Percentiles rank a stretch among this genome's conserved stretches.
phyloP scores from a whole-genome alignment of 805 yeast species.

The Candida caryicola region DNA sequence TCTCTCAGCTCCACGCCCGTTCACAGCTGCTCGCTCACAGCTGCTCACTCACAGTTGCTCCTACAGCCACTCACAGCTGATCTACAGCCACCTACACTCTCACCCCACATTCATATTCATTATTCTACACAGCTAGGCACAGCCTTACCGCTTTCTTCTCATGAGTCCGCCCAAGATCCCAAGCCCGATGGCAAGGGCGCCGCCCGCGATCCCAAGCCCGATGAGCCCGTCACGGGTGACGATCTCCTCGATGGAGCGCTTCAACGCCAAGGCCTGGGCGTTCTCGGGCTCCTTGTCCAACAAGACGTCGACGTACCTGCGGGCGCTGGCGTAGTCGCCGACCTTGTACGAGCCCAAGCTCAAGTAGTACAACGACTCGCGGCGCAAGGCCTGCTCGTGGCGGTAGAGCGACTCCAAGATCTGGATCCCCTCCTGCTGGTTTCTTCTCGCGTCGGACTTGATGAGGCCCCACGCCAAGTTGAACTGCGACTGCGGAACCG shows the following conservation, averaged over 20 bases:
- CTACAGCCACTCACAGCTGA: too few species aligned
- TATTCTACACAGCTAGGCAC: too few species aligned
- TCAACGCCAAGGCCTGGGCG: conserved; percentile 68
- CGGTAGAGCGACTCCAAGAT: conserved; percentile 68
- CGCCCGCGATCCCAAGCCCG: conserved; percentile 85
- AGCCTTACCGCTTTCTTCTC: conserved; percentile 29
- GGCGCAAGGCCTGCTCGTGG: conserved; percentile 75
- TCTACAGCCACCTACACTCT: too few species aligned
- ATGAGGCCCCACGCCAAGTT: conserved; percentile 96
- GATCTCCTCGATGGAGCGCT: conserved; percentile 76
- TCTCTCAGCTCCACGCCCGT: too few species aligned
- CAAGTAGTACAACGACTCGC: conserved; percentile 87
- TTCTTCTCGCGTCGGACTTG: conserved; percentile 58
- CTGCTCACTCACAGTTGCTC: too few species aligned
- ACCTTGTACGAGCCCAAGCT: conserved; percentile 84
- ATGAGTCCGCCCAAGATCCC: conserved; percentile 50
- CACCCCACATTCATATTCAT: too few species aligned
- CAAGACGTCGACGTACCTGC: conserved; percentile 78
- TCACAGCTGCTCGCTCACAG: too few species aligned
- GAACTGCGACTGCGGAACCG: conserved; percentile 80
- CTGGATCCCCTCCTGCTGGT: conserved; percentile 77
- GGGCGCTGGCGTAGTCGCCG: conserved; percentile 83
- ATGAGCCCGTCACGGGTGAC: conserved; percentile 84
- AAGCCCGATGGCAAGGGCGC: conserved; percentile 80
- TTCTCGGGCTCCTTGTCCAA: conserved; percentile 81